A percentile compares a stretch with the other conserved stretches of the same genome.
Conservation (phyloP, 2,329 filamentous ascomycete genomes). For the Colletotrichum nymphaeae region DNA sequence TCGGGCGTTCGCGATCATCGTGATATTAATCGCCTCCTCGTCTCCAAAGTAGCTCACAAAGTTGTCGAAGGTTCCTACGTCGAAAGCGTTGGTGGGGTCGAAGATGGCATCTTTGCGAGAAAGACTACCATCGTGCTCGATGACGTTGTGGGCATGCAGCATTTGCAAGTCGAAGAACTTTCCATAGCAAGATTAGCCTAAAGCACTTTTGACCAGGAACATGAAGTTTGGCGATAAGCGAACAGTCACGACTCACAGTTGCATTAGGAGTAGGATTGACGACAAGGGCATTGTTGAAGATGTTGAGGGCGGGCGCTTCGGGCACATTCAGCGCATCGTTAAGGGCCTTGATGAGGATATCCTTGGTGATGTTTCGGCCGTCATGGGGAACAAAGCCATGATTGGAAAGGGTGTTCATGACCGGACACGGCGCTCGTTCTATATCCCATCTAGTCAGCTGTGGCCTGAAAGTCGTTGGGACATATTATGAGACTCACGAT, state of each 20-base stretch:
- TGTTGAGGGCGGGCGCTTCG: constrained; percentile 46
- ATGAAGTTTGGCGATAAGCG: neutral
- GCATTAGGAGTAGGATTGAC: constrained; percentile 49
- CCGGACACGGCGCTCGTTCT: constrained; percentile 41
- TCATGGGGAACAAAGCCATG: constrained; percentile 40
- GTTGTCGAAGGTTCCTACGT: constrained; percentile 1
- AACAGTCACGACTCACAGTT: constrained; percentile 33
- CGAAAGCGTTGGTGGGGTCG: constrained; percentile 60
- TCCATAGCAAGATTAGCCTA: neutral
- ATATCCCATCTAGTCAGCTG: neutral
- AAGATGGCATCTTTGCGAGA: constrained; percentile 59
- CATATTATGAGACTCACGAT: no score
- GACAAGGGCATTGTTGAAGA: constrained; percentile 54
- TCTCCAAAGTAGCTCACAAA: constrained; percentile 1
- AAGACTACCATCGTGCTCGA: constrained; percentile 8
- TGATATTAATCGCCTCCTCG: constrained; percentile 39
- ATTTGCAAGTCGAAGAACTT: constrained; percentile 41
- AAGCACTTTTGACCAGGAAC: no score
- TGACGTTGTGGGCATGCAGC: constrained; percentile 46
- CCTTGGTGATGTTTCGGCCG: constrained; percentile 39
- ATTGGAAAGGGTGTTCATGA: constrained; percentile 41
- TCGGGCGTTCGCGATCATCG: constrained; percentile 34
- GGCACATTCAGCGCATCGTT: constrained; percentile 55
- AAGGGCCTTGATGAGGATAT: constrained; percentile 41
- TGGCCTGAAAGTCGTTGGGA: no score